Conservation (phyloP, 2,329 filamentous ascomycete species). For the Shiraia sp. region DNA sequence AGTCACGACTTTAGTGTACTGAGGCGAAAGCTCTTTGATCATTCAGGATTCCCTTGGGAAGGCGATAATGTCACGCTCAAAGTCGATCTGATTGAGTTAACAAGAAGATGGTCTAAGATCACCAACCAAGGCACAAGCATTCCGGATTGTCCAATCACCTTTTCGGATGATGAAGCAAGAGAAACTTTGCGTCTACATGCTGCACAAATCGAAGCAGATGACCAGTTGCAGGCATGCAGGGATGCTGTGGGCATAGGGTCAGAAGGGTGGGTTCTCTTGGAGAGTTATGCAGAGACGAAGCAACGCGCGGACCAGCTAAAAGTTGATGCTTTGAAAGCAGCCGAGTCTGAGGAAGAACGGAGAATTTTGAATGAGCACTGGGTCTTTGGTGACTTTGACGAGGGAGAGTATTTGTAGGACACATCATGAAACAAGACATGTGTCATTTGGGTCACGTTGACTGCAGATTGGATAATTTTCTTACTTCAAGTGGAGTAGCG, state of each 20-base stretch:
- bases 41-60: conserved; percentile 33
- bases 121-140: conserved; percentile 3
- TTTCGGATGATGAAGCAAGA: conserved; percentile 21
- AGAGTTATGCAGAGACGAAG: conserved; percentile 26
- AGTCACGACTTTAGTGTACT: conserved; percentile 21
- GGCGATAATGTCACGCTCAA: conserved; percentile 35
- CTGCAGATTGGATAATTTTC: too few relatives aligned
- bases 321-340: conserved; percentile 23
- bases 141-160: conserved; percentile 25
- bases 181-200: conserved; percentile 24
- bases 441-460: not conserved
- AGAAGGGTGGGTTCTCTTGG: conserved; percentile 33
- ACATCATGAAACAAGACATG: not conserved
- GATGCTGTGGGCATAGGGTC: conserved; percentile 27
- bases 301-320: conserved; percentile 20
- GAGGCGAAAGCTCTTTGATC: conserved; percentile 28
- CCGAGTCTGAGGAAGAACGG: conserved; percentile 26
- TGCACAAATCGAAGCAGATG: conserved; percentile 27
- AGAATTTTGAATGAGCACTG: conserved; percentile 24
- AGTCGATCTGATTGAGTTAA: conserved; percentile 25
- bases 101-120: conserved; percentile 25
- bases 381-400: conserved; percentile 39
- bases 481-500: too few relatives aligned
- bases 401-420: conserved; percentile 28
- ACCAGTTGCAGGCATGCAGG: conserved; percentile 26